Evolutionary conservation across 2,329 filamentous ascomycete genomes (phyloP), one percentile per base, ranked within the genome.

Genomic region (Diplocarpon mali): DNA sequence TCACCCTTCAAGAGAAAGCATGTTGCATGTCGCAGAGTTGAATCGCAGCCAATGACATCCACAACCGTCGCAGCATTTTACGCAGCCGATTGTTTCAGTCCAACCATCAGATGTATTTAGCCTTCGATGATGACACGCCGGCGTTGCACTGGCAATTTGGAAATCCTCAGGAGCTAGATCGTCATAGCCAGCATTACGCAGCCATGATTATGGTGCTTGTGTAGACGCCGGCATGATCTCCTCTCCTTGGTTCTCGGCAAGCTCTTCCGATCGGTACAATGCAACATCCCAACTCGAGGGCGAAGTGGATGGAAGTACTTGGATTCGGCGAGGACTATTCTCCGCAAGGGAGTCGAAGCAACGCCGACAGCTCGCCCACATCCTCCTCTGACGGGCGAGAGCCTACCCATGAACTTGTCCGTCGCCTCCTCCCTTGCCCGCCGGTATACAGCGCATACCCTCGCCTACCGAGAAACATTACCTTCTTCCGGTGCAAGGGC

Each of bases 241-340:
- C 7, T 24, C 20, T 24, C 20, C 7, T 7, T 24, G 20, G 20
- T 24, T 3, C 20, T 7, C 20, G 20, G 20, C 7, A 24, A 3
- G 4, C 30, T 9, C 3, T 3, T 14, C 9, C 10, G 30, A 14
- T 9, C n/a, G 11, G n/a, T 5, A 32, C 11, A n/a, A n/a, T 13
- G 24, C 27, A 36, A 30, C 13, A 36, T 13, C 12, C n/a, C 34
- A 30, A 48, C 35, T 55, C 56, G 36, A 43, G 48, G 39, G 51
- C 45, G 32, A 57, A 59, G 40, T 59, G 55, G 56, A 59, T 57
- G 49, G 53, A 57, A 35, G 55, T 59, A 24, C 45, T 57, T 3
- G 56, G 56, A n/a, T 57, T 57, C 46, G 55, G 57, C 42, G 55
- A 59, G 31, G 30, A 32, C 35, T 45, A 28, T 35, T 42, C 38